These are phyloP conservation scores for Sequoia sempervirens DNA, from an alignment of 75 land plant genomes.

Conservation along the genomic window DNA sequence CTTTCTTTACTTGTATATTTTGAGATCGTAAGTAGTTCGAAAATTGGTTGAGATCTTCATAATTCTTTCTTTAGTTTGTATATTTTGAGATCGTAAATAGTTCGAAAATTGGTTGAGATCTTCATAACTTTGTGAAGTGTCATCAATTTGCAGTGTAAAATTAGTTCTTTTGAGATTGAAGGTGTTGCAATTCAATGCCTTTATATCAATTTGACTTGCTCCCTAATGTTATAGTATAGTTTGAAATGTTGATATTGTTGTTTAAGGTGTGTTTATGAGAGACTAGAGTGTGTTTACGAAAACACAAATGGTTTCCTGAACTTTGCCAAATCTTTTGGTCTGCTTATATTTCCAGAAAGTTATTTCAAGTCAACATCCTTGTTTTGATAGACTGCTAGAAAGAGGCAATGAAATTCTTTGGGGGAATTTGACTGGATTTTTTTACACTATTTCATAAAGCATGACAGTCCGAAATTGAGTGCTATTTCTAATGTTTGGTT, in stretches of 20 bases:
- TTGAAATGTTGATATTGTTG: background rate
- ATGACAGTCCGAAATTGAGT: too few species aligned
- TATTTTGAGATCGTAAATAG: background rate
- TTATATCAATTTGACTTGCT: background rate
- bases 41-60: background rate
- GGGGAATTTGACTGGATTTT: background rate
- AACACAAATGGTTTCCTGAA: background rate
- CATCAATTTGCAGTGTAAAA: background rate
- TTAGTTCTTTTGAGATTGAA: background rate
- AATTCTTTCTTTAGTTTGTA: background rate
- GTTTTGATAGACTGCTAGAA: background rate
- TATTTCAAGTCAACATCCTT: background rate
- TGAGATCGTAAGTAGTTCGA: background rate
- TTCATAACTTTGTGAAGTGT: background rate
- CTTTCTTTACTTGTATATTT: background rate
- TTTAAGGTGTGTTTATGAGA: background rate
- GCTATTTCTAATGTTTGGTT: too few species aligned
- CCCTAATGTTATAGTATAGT: background rate
- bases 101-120: background rate
- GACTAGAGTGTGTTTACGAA: too few species aligned
- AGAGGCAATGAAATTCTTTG: background rate
- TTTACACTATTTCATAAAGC: background rate
- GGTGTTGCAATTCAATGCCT: background rate
- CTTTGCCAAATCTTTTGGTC: background rate
- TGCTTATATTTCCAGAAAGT: background rate